These are phyloP conservation scores for Wickerhamomyces sp. DNA, from an alignment of 1,139 yeast species.

Conservation along the genomic window DNA sequence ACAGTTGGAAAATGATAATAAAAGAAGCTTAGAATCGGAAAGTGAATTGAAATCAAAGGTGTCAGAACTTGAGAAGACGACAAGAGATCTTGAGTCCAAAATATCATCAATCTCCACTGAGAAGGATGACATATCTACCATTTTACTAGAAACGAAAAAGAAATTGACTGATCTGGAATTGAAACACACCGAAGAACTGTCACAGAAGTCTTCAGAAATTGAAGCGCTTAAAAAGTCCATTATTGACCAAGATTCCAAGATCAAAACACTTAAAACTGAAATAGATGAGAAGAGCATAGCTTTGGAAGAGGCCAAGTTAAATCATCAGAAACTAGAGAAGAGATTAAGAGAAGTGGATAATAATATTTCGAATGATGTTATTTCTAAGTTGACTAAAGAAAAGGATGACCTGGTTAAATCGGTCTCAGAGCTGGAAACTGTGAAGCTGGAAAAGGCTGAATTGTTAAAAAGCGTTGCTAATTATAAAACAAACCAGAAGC, in stretches of 20 bases:
- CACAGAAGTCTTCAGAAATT: background rate
- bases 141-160: background rate
- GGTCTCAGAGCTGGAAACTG: background rate
- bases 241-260: no score
- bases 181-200: background rate
- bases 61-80: slow-evolving; percentile 1
- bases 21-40: slow-evolving; percentile 3
- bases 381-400: background rate
- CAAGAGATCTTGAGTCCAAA: no score
- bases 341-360: background rate
- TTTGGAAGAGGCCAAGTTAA: no score
- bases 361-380: background rate
- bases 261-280: no score
- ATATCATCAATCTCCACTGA: no score
- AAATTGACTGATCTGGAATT: background rate
- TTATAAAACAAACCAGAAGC: no score
- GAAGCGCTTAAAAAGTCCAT: background rate
- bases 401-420: no score
- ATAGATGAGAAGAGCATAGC: no score
- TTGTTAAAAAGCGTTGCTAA: no score
- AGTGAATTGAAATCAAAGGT: slow-evolving; percentile 1
- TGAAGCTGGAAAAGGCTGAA: background rate
- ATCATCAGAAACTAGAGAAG: background rate
- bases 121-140: no score
- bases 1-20: no score